A percentile compares a stretch with the other conserved stretches of the same genome.
phyloP scores from a whole-genome alignment of 2,329 filamentous ascomycete genomes.

The Fusarium gaditjirri region DNA sequence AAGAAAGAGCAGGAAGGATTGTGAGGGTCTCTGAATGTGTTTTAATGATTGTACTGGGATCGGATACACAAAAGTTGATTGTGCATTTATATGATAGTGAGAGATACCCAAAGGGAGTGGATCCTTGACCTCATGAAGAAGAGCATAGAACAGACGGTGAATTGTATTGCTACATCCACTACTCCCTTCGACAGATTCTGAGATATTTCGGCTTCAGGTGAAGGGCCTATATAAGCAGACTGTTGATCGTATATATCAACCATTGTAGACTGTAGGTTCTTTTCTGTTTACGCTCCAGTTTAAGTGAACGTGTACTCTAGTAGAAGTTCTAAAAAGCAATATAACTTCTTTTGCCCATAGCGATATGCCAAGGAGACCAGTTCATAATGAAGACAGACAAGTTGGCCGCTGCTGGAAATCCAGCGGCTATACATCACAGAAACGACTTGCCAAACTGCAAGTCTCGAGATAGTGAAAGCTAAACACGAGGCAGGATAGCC shows the following conservation, averaged over 20 bases:
- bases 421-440: background rate
- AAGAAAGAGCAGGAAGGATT: background rate
- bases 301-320: background rate
- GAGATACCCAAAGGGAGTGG: slow-evolving; percentile 46
- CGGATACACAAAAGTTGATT: slow-evolving; percentile 38
- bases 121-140: slow-evolving; percentile 36
- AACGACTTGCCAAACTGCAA: background rate
- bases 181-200: background rate
- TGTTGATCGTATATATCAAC: background rate
- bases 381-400: background rate
- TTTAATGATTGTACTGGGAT: slow-evolving; percentile 17
- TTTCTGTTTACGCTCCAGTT: background rate
- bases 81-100: slow-evolving; percentile 36
- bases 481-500: background rate
- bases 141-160: background rate
- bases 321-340: background rate
- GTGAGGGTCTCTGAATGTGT: background rate
- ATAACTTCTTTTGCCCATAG: background rate
- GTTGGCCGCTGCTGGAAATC: background rate
- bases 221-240: background rate
- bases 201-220: background rate
- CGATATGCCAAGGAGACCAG: background rate
- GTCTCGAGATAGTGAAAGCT: background rate
- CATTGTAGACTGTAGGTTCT: background rate
- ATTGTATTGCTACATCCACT: background rate